phyloP scores from a whole-genome alignment of 441 rosid genomes.

The Raphanus hybrid region DNA sequence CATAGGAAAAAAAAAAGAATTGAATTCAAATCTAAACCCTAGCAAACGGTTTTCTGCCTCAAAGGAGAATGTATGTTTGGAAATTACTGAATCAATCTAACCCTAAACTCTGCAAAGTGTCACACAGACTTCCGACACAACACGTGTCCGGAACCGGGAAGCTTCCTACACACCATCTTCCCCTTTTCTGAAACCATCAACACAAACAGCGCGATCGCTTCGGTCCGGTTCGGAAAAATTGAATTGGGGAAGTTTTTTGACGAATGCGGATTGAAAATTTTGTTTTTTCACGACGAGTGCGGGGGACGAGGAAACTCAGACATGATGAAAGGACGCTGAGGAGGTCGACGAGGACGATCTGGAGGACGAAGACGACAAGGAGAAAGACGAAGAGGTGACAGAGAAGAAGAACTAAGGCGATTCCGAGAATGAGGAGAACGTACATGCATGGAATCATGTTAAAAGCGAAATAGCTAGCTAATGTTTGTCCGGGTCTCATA shows the following conservation, averaged over 20 bases:
- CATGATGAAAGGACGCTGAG: background rate
- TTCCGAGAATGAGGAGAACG: background rate
- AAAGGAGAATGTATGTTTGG: background rate
- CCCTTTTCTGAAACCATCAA: background rate
- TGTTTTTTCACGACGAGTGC: background rate
- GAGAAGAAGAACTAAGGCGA: background rate
- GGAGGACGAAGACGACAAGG: background rate
- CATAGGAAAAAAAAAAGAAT: background rate
- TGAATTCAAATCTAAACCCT: background rate
- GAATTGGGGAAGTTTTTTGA: background rate
- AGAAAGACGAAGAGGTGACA: background rate
- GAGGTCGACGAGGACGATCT: slow-evolving; percentile 5
- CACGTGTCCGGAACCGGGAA: background rate
- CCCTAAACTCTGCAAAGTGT: background rate
- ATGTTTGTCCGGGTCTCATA: background rate
- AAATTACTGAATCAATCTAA: background rate
- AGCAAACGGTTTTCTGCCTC: background rate
- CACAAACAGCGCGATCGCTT: background rate
- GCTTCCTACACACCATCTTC: background rate
- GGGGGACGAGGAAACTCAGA: background rate
- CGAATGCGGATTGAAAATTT: background rate
- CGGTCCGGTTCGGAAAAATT: background rate
- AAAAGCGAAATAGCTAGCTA: background rate
- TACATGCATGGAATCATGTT: background rate
- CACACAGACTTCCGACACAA: background rate